A percentile compares a stretch with the other conserved stretches of the same genome.
Conservation (phyloP, 257 asterid genomes). For the Phtheirospermum japonicum region DNA sequence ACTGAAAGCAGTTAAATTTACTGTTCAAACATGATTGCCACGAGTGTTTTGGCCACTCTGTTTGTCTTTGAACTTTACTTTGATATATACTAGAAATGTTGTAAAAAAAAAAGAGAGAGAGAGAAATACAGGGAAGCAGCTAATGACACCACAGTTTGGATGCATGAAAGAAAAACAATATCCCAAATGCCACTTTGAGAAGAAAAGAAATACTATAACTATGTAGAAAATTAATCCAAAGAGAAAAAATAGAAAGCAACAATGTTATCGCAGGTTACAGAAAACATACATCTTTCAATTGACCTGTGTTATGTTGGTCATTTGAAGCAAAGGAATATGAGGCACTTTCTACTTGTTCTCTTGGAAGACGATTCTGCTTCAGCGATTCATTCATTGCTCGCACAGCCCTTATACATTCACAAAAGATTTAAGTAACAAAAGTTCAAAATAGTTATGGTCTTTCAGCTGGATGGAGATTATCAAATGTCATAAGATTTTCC, state of each 20-base stretch:
- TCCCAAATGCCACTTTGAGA: slow-evolving; percentile 11
- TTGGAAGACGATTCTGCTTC: slow-evolving; percentile 79
- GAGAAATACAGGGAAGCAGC: background rate
- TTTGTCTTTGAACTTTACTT: too few species aligned
- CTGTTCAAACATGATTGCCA: too few species aligned
- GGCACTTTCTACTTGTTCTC: slow-evolving; percentile 67
- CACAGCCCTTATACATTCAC: slow-evolving; percentile 68
- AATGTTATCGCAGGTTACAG: slow-evolving; percentile 30
- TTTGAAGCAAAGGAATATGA: slow-evolving; percentile 41
- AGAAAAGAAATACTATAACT: slow-evolving; percentile 16
- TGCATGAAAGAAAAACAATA: slow-evolving; percentile 7
- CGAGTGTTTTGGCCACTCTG: too few species aligned
- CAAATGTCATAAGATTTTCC: background rate
- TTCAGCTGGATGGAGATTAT: background rate
- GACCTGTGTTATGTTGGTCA: slow-evolving; percentile 48
- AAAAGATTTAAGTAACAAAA: slow-evolving; percentile 14
- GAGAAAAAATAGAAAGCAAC: slow-evolving; percentile 19
- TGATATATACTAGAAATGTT: background rate
- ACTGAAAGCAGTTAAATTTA: too few species aligned
- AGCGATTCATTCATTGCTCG: slow-evolving; percentile 92
- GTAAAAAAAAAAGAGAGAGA: too few species aligned
- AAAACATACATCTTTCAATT: slow-evolving; percentile 58
- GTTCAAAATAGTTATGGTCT: background rate
- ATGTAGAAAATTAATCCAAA: slow-evolving; percentile 17
- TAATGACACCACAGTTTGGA: slow-evolving; percentile 1